Percentiles rank a stretch among this genome's conserved stretches.
These are phyloP conservation scores for Cenchrus purpureus DNA, from an alignment of 176 grass and related monocot genomes.

Conservation along the genomic window DNA sequence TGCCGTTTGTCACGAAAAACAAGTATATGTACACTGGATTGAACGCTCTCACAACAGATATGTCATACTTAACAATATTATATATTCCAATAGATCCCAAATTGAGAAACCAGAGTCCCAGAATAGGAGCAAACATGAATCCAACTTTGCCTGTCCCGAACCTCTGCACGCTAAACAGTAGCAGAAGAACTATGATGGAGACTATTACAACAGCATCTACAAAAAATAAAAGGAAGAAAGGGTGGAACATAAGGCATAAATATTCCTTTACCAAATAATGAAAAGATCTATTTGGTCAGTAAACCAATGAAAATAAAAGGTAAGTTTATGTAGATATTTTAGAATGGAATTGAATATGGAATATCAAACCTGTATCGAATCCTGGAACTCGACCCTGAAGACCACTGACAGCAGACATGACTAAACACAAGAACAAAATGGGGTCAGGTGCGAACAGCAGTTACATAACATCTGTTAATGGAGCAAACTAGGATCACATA, in stretches of 20 bases:
- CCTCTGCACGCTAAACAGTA: constrained; percentile 95
- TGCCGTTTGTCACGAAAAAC: constrained; percentile 75
- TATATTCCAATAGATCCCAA: constrained; percentile 81
- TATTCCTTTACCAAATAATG: constrained; percentile 26
- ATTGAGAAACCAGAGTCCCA: constrained; percentile 92
- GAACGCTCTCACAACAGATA: constrained; percentile 80
- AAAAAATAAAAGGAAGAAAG: constrained; percentile 13
- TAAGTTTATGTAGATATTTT: background rate
- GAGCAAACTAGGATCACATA: constrained; percentile 26
- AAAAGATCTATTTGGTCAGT: constrained; percentile 5
- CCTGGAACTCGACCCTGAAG: constrained; percentile 85
- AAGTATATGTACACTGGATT: constrained; percentile 93
- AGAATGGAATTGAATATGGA: background rate
- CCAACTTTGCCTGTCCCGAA: constrained; percentile 99
- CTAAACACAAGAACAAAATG: constrained; percentile 48
- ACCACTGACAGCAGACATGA: constrained; percentile 98
- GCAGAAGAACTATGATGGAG: constrained; percentile 70
- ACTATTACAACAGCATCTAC: constrained; percentile 92
- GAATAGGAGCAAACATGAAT: constrained; percentile 88
- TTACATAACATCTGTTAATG: background rate
- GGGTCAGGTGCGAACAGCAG: constrained; percentile 21
- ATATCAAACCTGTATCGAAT: constrained; percentile 69
- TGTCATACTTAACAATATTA: constrained; percentile 82
- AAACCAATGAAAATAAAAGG: constrained; percentile 1
- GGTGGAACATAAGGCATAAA: background rate